phyloP scores from a whole-genome alignment of 306 rosid genomes.

The Potentilla sterilis region DNA sequence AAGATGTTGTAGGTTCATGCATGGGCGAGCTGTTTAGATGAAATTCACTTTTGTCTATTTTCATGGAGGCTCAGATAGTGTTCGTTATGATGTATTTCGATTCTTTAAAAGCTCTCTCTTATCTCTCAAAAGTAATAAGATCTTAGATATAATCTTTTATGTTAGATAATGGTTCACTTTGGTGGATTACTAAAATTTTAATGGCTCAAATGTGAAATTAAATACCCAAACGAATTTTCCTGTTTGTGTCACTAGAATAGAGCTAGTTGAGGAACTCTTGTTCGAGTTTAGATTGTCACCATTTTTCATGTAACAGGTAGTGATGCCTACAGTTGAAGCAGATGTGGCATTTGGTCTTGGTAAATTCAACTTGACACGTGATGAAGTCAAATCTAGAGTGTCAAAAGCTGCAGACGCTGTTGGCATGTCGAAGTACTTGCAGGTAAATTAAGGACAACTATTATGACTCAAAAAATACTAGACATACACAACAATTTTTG shows the following conservation, averaged over 20 bases:
- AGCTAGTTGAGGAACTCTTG: background rate
- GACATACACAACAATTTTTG: background rate
- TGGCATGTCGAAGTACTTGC: conserved; percentile 60
- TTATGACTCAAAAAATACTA: conserved; percentile 1
- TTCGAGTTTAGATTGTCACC: background rate
- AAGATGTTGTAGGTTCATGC: background rate
- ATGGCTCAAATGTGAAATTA: conserved; percentile 2
- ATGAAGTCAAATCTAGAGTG: conserved; percentile 69
- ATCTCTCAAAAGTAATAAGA: background rate
- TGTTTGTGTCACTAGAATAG: background rate
- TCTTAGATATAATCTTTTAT: background rate
- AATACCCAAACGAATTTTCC: conserved; percentile 3
- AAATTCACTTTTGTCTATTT: background rate
- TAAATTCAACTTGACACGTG: conserved; percentile 53
- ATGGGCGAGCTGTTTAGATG: background rate
- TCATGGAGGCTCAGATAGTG: background rate
- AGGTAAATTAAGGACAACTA: conserved; percentile 41
- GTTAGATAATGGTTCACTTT: background rate
- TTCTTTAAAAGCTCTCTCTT: background rate
- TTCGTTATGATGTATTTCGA: background rate
- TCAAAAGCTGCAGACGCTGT: conserved; percentile 65
- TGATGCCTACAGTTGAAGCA: conserved; percentile 83
- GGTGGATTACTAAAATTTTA: background rate
- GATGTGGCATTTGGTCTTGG: conserved; percentile 93
- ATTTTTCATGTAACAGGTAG: conserved; percentile 53